Percentiles rank a stretch among this genome's conserved stretches.
These are phyloP conservation scores for Deuterostichococcus epilithicus DNA, from an alignment of 139 green algal genomes.

Conservation along the genomic window DNA sequence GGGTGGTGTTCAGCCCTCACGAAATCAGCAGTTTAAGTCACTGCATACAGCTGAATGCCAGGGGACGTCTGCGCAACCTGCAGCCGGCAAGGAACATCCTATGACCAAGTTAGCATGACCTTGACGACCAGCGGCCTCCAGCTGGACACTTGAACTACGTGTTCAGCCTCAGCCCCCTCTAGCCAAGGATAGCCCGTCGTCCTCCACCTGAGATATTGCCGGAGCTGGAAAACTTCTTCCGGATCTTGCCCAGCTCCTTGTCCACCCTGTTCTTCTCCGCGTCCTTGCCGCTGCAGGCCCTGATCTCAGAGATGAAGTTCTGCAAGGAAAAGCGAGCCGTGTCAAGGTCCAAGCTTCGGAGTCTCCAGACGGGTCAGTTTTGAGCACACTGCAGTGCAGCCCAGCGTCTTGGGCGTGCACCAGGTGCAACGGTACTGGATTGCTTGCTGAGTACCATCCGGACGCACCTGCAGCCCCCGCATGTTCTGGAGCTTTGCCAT, in stretches of 20 bases:
- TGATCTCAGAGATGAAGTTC: slow-evolving; percentile 93
- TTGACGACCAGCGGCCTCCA: too few relatives aligned
- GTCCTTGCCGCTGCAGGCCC: slow-evolving; percentile 87
- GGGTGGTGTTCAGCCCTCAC: background rate
- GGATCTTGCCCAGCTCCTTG: slow-evolving; percentile 98
- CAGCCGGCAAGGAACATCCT: too few relatives aligned
- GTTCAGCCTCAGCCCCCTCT: too few relatives aligned
- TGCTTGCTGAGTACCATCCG: background rate
- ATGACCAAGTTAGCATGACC: too few relatives aligned
- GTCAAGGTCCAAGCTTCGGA: slow-evolving; percentile 1
- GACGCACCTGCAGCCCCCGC: slow-evolving; percentile 60
- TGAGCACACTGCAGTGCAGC: too few relatives aligned
- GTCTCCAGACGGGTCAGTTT: slow-evolving; percentile 5
- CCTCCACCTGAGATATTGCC: slow-evolving; percentile 52
- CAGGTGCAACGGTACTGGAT: background rate
- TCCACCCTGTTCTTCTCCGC: slow-evolving; percentile 85
- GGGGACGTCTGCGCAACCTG: too few relatives aligned
- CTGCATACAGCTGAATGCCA: too few relatives aligned
- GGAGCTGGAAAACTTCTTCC: slow-evolving; percentile 83
- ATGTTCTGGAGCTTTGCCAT: slow-evolving; percentile 76
- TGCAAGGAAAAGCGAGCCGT: slow-evolving; percentile 24
- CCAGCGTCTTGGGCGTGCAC: background rate
- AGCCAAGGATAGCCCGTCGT: background rate
- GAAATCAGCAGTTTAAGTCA: too few relatives aligned
- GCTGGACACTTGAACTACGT: too few relatives aligned